Evolutionary conservation across 345 rosid species (phyloP).

Genomic region (Euphorbia tirucalli): DNA sequence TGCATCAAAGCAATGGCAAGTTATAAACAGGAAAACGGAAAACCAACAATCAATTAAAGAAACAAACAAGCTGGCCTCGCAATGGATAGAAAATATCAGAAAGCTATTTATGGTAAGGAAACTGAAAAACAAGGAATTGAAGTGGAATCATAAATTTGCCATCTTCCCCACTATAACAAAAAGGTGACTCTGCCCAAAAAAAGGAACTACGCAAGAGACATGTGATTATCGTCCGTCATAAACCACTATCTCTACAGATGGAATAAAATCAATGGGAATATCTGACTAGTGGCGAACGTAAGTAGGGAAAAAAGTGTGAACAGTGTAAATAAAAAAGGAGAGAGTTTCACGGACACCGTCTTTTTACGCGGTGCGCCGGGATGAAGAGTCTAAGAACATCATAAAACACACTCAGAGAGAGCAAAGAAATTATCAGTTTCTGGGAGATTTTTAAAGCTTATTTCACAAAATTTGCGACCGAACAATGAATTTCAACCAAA

Average conservation of each 20-base stretch:
- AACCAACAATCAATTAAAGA: background rate
- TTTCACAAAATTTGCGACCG: background rate
- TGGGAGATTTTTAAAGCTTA: background rate
- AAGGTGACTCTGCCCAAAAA: background rate
- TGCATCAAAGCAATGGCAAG: too few relatives aligned
- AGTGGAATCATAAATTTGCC: background rate
- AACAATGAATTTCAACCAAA: too few relatives aligned
- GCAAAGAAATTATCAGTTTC: background rate
- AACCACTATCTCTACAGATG: constrained; percentile 1
- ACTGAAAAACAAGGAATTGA: background rate
- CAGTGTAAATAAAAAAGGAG: background rate
- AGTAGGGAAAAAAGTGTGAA: background rate
- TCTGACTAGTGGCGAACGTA: background rate
- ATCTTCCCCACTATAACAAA: background rate
- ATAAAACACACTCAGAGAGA: background rate
- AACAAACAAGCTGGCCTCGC: background rate
- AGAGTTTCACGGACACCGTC: too few relatives aligned
- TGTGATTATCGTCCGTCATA: background rate
- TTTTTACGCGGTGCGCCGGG: background rate
- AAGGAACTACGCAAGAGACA: background rate
- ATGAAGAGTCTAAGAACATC: background rate
- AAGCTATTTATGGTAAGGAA: background rate
- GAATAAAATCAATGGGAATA: background rate
- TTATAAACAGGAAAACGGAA: background rate
- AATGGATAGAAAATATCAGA: background rate